Percentiles rank a stretch among this genome's conserved stretches.
Evolutionary conservation across 2,329 filamentous ascomycete genomes (phyloP).

Genomic region (Beauveria scarabaeidicola): DNA sequence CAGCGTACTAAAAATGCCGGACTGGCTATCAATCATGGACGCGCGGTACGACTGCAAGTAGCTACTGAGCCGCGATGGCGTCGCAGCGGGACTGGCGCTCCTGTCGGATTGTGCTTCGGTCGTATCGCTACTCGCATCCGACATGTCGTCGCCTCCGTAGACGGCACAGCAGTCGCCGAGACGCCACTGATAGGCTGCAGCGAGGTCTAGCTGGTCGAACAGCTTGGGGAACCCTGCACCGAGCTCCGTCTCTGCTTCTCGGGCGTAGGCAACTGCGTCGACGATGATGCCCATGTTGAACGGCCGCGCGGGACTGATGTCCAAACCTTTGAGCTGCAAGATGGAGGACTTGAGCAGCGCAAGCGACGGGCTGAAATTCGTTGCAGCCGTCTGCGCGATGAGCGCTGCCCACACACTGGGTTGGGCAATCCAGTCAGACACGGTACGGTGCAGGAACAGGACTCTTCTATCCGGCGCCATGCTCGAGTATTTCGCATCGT

Average conservation of each 20-base stretch:
- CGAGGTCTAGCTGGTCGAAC: slow-evolving; percentile 1
- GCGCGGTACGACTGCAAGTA: slow-evolving; percentile 2
- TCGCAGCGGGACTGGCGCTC: not conserved
- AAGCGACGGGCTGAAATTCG: not conserved
- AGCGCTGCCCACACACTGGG: not conserved
- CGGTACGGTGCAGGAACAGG: slow-evolving; percentile 1
- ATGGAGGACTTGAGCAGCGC: not conserved
- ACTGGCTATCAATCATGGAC: not conserved
- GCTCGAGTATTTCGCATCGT: not conserved
- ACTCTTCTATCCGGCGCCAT: not conserved
- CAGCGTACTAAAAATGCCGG: not conserved
- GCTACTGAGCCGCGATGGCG: not conserved
- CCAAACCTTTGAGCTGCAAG: not conserved
- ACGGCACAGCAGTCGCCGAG: not conserved
- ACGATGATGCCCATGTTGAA: not conserved
- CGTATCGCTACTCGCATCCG: not conserved
- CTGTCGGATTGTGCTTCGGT: not conserved
- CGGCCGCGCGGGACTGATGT: not conserved
- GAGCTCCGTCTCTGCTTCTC: not conserved
- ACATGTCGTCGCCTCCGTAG: not conserved
- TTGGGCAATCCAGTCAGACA: slow-evolving; percentile 3
- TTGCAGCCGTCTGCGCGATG: not conserved
- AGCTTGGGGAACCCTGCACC: not conserved
- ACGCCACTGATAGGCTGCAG: not conserved
- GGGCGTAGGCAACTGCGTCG: not conserved